Conservation (phyloP, 805 yeast genomes). For the Candida caryicola region DNA sequence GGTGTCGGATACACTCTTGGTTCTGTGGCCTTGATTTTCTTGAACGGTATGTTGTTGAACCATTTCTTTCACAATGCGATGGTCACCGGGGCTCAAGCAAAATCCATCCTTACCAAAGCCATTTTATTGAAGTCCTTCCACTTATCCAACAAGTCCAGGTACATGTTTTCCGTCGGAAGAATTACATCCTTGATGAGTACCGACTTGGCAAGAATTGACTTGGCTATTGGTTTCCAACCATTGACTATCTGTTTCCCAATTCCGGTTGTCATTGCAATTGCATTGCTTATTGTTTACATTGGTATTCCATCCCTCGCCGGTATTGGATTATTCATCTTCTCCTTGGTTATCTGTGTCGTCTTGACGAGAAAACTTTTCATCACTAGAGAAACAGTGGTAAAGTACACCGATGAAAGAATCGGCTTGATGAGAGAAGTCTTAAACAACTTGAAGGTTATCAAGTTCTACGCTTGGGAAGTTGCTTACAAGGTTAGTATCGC, state of each 20-base stretch:
- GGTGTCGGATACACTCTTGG: constrained; percentile 83
- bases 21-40: constrained; percentile 50
- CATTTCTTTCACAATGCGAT: constrained; percentile 43
- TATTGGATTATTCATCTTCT: constrained; percentile 38
- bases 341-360: constrained; percentile 32
- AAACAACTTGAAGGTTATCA: constrained; percentile 40
- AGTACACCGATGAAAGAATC: constrained; percentile 41
- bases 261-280: constrained; percentile 40
- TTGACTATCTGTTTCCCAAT: constrained; percentile 41
- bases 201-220: constrained; percentile 43
- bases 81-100: constrained; percentile 42
- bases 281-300: constrained; percentile 31
- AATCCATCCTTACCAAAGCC: constrained; percentile 39
- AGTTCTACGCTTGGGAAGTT: constrained; percentile 46
- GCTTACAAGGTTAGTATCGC: constrained; percentile 39
- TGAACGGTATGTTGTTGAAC: constrained; percentile 39
- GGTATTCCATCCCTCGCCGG: constrained; percentile 43
- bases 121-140: constrained; percentile 39
- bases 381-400: constrained; percentile 34
- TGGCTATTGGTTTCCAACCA: constrained; percentile 44
- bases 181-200: constrained; percentile 43
- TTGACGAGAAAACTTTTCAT: constrained; percentile 34
- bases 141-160: constrained; percentile 31
- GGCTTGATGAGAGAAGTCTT: constrained; percentile 43
- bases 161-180: constrained; percentile 36